A percentile compares a stretch with the other conserved stretches of the same genome.
phyloP scores from a whole-genome alignment of 1,284 basidiomycete genomes.

The Pseudozyma tsukubaensis region DNA sequence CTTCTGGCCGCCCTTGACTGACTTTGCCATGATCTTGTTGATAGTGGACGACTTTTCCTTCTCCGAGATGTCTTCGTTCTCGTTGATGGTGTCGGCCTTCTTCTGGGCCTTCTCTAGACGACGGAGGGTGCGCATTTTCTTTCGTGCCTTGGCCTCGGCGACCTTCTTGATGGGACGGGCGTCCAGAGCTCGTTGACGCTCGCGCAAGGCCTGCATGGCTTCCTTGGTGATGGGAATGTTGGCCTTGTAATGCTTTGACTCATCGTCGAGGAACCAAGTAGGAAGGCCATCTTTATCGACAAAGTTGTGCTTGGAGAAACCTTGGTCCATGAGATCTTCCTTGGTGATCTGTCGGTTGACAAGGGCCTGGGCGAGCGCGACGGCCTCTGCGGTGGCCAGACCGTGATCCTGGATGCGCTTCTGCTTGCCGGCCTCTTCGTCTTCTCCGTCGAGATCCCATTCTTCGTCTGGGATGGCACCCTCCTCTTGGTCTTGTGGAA shows the following conservation, averaged over 20 bases:
- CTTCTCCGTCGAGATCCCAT: conserved; percentile 82
- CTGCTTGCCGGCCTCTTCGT: conserved; percentile 81
- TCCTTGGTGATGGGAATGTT: conserved; percentile 98
- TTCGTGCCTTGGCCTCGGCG: conserved; percentile 96
- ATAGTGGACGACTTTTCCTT: conserved; percentile 94
- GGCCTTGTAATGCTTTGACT: conserved; percentile 89
- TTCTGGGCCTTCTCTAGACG: conserved; percentile 91
- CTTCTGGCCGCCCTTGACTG: conserved; percentile 74
- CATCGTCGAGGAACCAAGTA: conserved; percentile 97
- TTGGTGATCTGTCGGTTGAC: conserved; percentile 92
- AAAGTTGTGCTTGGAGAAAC: conserved; percentile 88
- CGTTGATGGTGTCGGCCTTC: conserved; percentile 94
- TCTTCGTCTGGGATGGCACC: conserved; percentile 81
- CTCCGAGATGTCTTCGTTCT: conserved; percentile 79
- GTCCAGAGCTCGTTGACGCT: conserved; percentile 91
- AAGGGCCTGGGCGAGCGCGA: conserved; percentile 89
- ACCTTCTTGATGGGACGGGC: conserved; percentile 99
- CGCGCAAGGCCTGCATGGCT: conserved; percentile 85
- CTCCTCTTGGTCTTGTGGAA: conserved; percentile 70
- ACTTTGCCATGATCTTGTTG: conserved; percentile 83
- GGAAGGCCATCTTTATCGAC: conserved; percentile 92
- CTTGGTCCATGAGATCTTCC: conserved; percentile 89
- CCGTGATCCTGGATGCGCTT: conserved; percentile 82
- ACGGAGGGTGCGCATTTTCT: conserved; percentile 89
- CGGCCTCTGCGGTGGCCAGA: conserved; percentile 88